Evolutionary conservation across 805 yeast genomes (phyloP).

Genomic region (Hanseniaspora thailandica): DNA sequence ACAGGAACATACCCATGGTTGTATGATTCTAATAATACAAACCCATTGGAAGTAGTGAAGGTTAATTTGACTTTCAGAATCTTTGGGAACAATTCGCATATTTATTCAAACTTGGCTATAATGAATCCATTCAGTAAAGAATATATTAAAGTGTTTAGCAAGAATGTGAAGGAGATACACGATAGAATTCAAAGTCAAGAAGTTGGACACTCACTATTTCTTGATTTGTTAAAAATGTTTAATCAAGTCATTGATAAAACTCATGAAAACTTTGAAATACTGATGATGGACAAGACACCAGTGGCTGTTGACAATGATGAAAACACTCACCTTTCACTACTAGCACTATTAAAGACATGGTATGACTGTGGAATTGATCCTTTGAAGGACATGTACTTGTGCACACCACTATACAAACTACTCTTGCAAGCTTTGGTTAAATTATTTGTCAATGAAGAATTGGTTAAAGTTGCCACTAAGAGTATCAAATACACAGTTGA

Average conservation of each 20-base stretch:
- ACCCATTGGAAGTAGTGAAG: conserved; percentile 90
- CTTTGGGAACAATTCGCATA: conserved; percentile 92
- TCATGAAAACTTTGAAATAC: conserved; percentile 14
- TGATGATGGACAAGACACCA: not conserved
- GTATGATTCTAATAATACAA: conserved; percentile 35
- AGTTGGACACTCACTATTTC: conserved; percentile 42
- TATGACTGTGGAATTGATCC: conserved; percentile 72
- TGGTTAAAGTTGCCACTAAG: conserved; percentile 60
- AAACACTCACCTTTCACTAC: conserved; percentile 77
- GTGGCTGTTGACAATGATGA: conserved; percentile 62
- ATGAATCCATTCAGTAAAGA: conserved; percentile 89
- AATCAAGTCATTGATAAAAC: conserved; percentile 65
- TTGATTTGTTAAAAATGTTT: conserved; percentile 55
- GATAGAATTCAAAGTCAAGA: conserved; percentile 68
- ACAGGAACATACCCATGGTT: conserved; percentile 81
- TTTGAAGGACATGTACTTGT: conserved; percentile 91
- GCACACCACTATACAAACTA: conserved; percentile 86
- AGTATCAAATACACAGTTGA: conserved; percentile 65
- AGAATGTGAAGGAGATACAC: conserved; percentile 70
- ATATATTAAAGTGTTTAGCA: conserved; percentile 81
- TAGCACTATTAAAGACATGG: conserved; percentile 95
- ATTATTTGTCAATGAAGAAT: conserved; percentile 69
- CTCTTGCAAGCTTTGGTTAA: conserved; percentile 91
- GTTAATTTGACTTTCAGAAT: conserved; percentile 85
- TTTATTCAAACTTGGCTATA: conserved; percentile 93